Percentiles rank a stretch among this genome's conserved stretches.
Conservation (phyloP, 2,329 filamentous ascomycete species). For the Ophiognomonia clavigignenti-juglandacearum region DNA sequence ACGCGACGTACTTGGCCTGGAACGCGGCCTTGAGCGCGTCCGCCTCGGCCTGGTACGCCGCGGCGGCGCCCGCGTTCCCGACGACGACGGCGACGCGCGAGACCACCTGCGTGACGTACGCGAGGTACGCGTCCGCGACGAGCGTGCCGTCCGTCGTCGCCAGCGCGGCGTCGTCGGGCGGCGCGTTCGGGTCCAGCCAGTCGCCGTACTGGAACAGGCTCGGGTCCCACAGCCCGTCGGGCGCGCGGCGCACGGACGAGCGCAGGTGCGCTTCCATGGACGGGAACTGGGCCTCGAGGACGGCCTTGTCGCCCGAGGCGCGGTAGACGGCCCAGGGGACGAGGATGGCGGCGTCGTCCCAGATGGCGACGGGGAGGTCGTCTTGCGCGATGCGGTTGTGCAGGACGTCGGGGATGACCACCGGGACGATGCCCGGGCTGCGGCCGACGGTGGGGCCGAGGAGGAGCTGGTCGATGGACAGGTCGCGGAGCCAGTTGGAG, state of each 20-base stretch:
- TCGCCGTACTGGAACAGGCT: conserved; percentile 30
- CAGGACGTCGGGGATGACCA: conserved; percentile 27
- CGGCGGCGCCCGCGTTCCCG: conserved; percentile 16
- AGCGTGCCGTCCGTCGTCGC: conserved; percentile 28
- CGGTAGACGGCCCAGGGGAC: conserved; percentile 27
- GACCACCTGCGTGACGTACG: conserved; percentile 27
- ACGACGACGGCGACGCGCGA: conserved; percentile 22
- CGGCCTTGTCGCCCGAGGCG: conserved; percentile 23
- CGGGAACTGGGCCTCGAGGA: conserved; percentile 23
- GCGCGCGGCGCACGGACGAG: conserved; percentile 22
- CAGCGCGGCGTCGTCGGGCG: conserved; percentile 26
- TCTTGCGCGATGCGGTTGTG: conserved; percentile 14
- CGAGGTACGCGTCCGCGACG: conserved; percentile 34
- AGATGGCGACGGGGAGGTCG: conserved; percentile 25
- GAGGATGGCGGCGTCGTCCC: conserved; percentile 28
- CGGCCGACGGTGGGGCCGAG: no score
- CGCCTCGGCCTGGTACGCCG: conserved; percentile 20
- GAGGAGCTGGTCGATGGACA: conserved; percentile 29
- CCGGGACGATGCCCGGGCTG: conserved; percentile 29
- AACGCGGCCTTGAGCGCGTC: conserved; percentile 20
- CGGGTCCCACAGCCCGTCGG: conserved; percentile 30
- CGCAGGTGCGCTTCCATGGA: conserved; percentile 27
- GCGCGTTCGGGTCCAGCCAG: conserved; percentile 36
- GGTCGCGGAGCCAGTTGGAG: conserved; percentile 43
- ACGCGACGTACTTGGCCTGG: conserved; percentile 22